Evolutionary conservation across 2,329 filamentous ascomycete species (phyloP), one percentile per base, ranked within the genome.

Genomic region (Diaporthe ampelina): DNA sequence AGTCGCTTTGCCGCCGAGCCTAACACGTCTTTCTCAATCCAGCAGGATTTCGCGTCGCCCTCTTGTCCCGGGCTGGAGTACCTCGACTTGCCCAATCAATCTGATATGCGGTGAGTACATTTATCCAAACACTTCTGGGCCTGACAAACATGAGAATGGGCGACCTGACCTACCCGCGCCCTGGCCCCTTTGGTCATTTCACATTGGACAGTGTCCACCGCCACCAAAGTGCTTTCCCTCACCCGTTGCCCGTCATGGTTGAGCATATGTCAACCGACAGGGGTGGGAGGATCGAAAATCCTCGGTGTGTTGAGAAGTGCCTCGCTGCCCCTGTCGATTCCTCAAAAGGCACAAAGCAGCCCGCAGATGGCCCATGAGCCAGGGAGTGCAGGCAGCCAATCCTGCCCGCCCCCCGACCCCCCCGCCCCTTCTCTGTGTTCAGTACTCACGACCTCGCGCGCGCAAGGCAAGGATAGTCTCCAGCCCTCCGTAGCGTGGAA

Each of bases 21-120:
- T 82, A 78, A 81, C 78, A 59, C 67, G 56, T 77, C n/a, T 73
- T 72, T 72, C 68, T 76, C 76, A 37, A 76, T 81, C 77, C 78
- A 85, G 81, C 84, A 90, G 87, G 88, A 89, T 80, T 90, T 88
- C 83, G 86, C 88, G 82, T 87, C 88, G 82, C 85, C 88, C 82
- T 82, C 84, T 74, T 85, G 84, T 80, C 79, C 82, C 79, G 87
- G 86, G 81, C 83, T 90, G 81, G 87, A 89, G 78, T 90, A 89
- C 80, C 85, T 89, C 80, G 87, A 88, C 71, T 85, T 89, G 78
- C 85, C 85, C 72, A 82, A 85, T 69, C 84, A 86, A 78, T 80
- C 84, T 86, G 88, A 90, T 80, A 88, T 90, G 84, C 88, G 88
- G 88, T 90, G 81, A 81, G 88, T 87, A 54, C 24, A 40, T 15